These are phyloP conservation scores for Dendryphion nanum DNA, from an alignment of 2,329 filamentous ascomycete species.

Conservation along the genomic window DNA sequence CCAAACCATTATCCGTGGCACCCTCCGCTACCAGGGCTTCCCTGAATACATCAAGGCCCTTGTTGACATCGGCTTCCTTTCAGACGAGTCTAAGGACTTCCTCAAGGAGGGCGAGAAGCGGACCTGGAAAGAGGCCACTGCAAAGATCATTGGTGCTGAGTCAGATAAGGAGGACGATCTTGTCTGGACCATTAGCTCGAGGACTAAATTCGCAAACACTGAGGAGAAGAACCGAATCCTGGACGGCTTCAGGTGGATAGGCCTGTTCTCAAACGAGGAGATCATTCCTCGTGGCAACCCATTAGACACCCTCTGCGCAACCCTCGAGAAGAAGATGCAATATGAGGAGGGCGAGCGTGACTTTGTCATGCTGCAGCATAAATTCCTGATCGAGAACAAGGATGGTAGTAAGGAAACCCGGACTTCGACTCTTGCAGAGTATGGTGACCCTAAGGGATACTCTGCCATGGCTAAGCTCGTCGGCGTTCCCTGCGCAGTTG, in stretches of 20 bases:
- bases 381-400: conserved; percentile 79
- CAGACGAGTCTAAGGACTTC: conserved; percentile 64
- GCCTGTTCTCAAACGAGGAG: conserved; percentile 64
- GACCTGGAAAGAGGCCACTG: conserved; percentile 81
- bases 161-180: conserved; percentile 69
- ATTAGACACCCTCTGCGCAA: conserved; percentile 86
- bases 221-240: conserved; percentile 71
- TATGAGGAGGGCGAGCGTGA: conserved; percentile 81
- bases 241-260: conserved; percentile 70
- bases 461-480: conserved; percentile 82
- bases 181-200: conserved; percentile 68
- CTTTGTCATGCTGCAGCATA: conserved; percentile 75
- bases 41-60: conserved; percentile 85
- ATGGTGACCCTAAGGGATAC: conserved; percentile 77
- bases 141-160: conserved; percentile 69
- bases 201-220: conserved; percentile 67
- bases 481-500: conserved; percentile 71
- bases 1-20: conserved; percentile 80
- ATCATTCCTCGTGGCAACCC: conserved; percentile 75
- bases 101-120: conserved; percentile 61
- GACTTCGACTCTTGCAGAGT: conserved; percentile 79
- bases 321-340: conserved; percentile 88
- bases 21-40: conserved; percentile 85
- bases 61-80: conserved; percentile 86
- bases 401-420: conserved; percentile 75